These are phyloP conservation scores for Calonectria hawksworthii DNA, from an alignment of 2,329 filamentous ascomycete genomes.

Conservation along the genomic window DNA sequence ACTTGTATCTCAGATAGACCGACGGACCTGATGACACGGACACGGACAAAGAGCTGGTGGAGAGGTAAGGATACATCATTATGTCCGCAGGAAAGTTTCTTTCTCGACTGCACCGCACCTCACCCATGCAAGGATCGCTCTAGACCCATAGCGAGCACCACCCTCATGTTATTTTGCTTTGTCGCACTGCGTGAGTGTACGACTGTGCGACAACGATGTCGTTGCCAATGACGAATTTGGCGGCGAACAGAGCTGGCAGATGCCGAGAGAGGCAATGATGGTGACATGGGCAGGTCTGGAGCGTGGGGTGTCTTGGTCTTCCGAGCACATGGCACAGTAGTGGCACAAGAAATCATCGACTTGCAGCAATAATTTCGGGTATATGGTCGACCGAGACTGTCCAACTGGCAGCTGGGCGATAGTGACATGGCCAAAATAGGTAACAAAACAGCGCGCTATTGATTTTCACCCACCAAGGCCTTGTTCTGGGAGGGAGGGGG, in stretches of 20 bases:
- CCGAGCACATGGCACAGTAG: background rate
- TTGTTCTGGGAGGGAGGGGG: background rate
- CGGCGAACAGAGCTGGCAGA: constrained; percentile 9
- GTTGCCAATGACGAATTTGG: constrained; percentile 23
- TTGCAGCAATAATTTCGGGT: constrained; percentile 49
- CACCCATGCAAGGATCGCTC: constrained; percentile 37
- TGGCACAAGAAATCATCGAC: constrained; percentile 32
- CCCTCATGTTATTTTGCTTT: constrained; percentile 30
- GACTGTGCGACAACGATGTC: constrained; percentile 39
- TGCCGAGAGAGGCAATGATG: constrained; percentile 36
- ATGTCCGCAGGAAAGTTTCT: constrained; percentile 4
- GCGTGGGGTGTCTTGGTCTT: background rate
- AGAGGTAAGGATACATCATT: constrained; percentile 3
- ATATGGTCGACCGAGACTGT: constrained; percentile 39
- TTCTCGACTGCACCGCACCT: constrained; percentile 8
- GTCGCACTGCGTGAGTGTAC: constrained; percentile 29
- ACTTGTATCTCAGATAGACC: background rate
- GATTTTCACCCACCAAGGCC: constrained; percentile 20
- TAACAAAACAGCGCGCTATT: constrained; percentile 18
- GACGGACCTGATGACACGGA: constrained; percentile 18
- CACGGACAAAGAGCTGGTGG: constrained; percentile 16
- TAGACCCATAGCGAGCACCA: constrained; percentile 34
- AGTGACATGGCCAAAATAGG: constrained; percentile 19
- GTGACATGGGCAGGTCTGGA: constrained; percentile 8
- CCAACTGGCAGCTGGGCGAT: constrained; percentile 16